Base-by-base conservation (phyloP, 495 filamentous ascomycete genomes). In the Podospora pseudopauciseta region DNA sequence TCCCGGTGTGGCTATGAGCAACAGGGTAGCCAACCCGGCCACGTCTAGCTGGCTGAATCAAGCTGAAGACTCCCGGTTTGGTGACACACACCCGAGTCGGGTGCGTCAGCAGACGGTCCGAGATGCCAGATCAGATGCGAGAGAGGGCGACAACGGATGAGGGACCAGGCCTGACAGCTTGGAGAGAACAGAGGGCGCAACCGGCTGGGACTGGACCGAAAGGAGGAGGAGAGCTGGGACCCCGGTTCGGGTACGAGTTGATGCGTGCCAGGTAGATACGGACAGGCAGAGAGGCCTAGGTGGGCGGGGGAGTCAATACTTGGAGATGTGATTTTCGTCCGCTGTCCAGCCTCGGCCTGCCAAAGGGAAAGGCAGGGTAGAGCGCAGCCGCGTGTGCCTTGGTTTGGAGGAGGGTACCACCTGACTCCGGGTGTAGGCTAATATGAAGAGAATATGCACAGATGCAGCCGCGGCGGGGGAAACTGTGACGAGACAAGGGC, bases 401-500 rank as follows among this genome's bases (percentile, higher is more conserved):
- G 39, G 39, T 18, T 6, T 49, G 13, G 39, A 13, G 39, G 7
- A 49, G 39, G 39, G 39, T 49, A 49, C 39, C 13, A 49, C 39
- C 39, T 49, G 53, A 1, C 18, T 19, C 61, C 11, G 23, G 67
- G 61, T 20, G 61, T 34, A 64, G 67, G 67, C 55, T 68, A 68
- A 68, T 68, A 68, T 64, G 61, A 68, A 53, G 19, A 58, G 58
- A 49, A n/a, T 62, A 60, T 61, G 55, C 55, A 58, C 55, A 19
- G n/a, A 20, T 58, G n/a, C 55, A 20, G 55, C 55, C 55, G 55
- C 11, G 55, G 55, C 55, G 55, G 55, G 55, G 6, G 20, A 23
- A 58, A 58, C 23, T 58, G 55, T 49, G 39, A 49, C 15, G 39
- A 16, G 39, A 13, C 15, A 11, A 16, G 5, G 39, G 39, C 6